These are phyloP conservation scores for Echites panduratus DNA, from an alignment of 257 asterid genomes.

Conservation along the genomic window DNA sequence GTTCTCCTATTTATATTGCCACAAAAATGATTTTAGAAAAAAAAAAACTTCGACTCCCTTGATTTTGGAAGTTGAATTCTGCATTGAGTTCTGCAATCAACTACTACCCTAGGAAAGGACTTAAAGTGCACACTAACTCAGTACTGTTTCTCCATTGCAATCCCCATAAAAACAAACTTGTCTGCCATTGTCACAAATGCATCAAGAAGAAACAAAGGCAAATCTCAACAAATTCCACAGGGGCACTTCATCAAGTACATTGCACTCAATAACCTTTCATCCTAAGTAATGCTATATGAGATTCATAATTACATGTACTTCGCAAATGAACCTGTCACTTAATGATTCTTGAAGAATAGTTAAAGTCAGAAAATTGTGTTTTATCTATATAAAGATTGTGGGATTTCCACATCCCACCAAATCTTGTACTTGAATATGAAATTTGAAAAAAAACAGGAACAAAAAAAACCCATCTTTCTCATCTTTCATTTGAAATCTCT, in stretches of 20 bases:
- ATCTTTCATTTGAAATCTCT: not conserved
- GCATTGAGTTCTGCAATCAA: not conserved
- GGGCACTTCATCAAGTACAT: not conserved
- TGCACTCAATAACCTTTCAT: not conserved
- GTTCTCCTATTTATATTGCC: no score
- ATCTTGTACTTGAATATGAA: no score
- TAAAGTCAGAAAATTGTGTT: not conserved
- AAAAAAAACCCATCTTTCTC: not conserved
- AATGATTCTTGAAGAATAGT: not conserved
- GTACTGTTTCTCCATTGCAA: not conserved
- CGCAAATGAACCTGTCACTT: not conserved
- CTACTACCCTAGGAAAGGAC: not conserved
- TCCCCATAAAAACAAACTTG: not conserved
- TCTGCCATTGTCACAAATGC: not conserved
- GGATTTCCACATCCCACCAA: no score
- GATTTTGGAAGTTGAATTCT: not conserved
- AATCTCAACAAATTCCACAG: not conserved
- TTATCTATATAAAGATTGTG: not conserved
- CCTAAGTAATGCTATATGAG: not conserved
- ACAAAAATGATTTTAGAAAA: not conserved
- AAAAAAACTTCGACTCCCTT: not conserved
- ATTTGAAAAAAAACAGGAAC: no score
- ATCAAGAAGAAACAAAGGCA: not conserved
- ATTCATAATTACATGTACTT: constrained; percentile 2
- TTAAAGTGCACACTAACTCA: not conserved